phyloP scores from a whole-genome alignment of 768 basidiomycete species.

The Xerocomellus amylosporus region DNA sequence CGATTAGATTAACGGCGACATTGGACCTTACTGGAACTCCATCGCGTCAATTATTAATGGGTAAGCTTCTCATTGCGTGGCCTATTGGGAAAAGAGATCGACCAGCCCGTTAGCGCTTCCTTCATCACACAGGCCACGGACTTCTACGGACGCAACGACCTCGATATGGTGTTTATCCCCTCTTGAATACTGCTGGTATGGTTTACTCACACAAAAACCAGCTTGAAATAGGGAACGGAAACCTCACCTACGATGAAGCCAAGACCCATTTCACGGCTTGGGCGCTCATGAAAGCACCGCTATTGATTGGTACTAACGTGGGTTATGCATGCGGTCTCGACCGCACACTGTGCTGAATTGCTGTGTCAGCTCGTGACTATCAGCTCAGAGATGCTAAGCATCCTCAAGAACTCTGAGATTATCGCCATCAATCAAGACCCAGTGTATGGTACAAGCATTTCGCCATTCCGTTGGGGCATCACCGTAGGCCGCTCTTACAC shows the following conservation, averaged over 20 bases:
- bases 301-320: constrained; percentile 61
- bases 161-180: constrained; percentile 51
- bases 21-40: constrained; percentile 47
- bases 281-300: constrained; percentile 65
- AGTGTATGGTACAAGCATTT: constrained; percentile 56
- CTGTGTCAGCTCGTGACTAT: constrained; percentile 46
- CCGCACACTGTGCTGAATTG: background rate
- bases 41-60: constrained; percentile 52
- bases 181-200: background rate
- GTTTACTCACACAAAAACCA: constrained; percentile 19
- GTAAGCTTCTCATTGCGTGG: constrained; percentile 29
- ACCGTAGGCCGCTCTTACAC: constrained; percentile 42
- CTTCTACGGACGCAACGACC: constrained; percentile 63
- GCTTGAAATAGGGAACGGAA: constrained; percentile 64
- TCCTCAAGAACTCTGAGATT: constrained; percentile 61
- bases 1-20: constrained; percentile 16
- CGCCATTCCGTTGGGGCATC: constrained; percentile 66
- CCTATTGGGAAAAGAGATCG: background rate
- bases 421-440: constrained; percentile 68
- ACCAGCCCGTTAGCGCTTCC: constrained; percentile 46
- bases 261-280: constrained; percentile 71
- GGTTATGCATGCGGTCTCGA: constrained; percentile 14
- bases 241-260: constrained; percentile 58
- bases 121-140: constrained; percentile 60
- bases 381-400: constrained; percentile 46